A percentile compares a stretch with the other conserved stretches of the same genome.
These are phyloP conservation scores for Gaertneriomyces sp. DNA, from an alignment of 192 early-diverging fungal genomes.

Conservation along the genomic window DNA sequence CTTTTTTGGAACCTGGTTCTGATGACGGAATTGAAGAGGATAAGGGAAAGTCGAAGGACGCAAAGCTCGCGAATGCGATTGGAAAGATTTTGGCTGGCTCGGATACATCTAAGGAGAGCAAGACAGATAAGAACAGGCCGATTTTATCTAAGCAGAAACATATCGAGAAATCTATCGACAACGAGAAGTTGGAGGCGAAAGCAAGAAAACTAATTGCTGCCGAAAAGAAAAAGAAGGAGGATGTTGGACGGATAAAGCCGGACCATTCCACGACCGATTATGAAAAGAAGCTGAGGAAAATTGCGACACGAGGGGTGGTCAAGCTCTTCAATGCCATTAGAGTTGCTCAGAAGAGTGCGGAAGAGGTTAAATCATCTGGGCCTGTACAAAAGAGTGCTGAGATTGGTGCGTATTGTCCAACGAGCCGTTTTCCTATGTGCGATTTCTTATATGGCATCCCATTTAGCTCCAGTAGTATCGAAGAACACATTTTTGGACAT, in stretches of 20 bases:
- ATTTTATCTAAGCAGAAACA: constrained; percentile 81
- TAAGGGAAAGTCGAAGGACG: constrained; percentile 40
- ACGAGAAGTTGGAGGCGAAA: constrained; percentile 77
- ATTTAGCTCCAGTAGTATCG: constrained; percentile 17
- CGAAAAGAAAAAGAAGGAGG: constrained; percentile 65
- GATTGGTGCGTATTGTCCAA: constrained; percentile 5
- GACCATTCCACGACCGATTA: constrained; percentile 76
- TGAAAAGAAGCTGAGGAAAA: constrained; percentile 85
- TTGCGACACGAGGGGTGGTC: constrained; percentile 88
- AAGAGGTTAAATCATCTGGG: constrained; percentile 58
- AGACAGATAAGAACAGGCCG: constrained; percentile 38
- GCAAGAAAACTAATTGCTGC: constrained; percentile 71
- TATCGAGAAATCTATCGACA: constrained; percentile 76
- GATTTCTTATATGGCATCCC: background rate
- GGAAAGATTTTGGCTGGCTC: constrained; percentile 57
- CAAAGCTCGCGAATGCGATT: constrained; percentile 66
- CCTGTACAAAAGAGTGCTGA: constrained; percentile 32
- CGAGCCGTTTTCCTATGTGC: no score
- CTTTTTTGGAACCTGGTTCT: constrained; percentile 15
- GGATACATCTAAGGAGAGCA: no score
- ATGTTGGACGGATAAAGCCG: constrained; percentile 70
- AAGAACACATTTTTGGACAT: constrained; percentile 31
- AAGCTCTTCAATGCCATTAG: constrained; percentile 92
- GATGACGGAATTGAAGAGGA: background rate
- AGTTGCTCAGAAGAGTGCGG: constrained; percentile 76